phyloP scores from a whole-genome alignment of 257 asterid genomes.

The Petunia secreta region DNA sequence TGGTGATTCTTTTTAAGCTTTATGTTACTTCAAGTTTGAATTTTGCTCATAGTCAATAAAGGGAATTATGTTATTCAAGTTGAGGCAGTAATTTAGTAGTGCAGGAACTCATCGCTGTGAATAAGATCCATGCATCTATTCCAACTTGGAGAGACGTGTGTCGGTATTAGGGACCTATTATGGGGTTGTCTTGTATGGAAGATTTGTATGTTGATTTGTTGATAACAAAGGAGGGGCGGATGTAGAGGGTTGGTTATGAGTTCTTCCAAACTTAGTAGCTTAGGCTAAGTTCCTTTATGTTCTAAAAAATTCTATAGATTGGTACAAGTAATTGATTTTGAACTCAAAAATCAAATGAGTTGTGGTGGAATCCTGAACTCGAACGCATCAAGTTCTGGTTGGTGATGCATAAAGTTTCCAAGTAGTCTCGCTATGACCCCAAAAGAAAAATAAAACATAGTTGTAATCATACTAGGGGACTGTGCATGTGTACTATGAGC shows the following conservation, averaged over 20 bases:
- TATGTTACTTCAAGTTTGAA: not conserved
- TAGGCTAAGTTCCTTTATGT: no score
- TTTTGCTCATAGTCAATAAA: not conserved
- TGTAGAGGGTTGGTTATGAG: no score
- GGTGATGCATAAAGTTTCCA: not conserved
- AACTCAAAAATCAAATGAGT: no score
- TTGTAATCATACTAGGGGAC: not conserved
- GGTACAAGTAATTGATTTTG: no score
- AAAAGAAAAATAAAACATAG: not conserved
- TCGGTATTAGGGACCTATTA: not conserved
- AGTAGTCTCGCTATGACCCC: not conserved
- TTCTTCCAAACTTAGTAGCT: no score
- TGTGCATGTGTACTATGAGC: not conserved
- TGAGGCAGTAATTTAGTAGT: not conserved
- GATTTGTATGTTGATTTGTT: not conserved
- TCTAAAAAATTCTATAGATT: no score
- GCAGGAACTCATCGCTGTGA: not conserved
- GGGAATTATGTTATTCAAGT: not conserved
- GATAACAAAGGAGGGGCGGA: no score
- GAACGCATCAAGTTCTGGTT: no score
- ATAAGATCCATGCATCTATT: not conserved
- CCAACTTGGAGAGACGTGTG: not conserved
- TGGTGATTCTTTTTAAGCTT: not conserved
- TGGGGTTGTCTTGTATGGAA: slow-evolving; percentile 3
- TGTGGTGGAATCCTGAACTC: no score